Evolutionary conservation across 306 rosid species (phyloP).

Genomic region (Quercus suber): DNA sequence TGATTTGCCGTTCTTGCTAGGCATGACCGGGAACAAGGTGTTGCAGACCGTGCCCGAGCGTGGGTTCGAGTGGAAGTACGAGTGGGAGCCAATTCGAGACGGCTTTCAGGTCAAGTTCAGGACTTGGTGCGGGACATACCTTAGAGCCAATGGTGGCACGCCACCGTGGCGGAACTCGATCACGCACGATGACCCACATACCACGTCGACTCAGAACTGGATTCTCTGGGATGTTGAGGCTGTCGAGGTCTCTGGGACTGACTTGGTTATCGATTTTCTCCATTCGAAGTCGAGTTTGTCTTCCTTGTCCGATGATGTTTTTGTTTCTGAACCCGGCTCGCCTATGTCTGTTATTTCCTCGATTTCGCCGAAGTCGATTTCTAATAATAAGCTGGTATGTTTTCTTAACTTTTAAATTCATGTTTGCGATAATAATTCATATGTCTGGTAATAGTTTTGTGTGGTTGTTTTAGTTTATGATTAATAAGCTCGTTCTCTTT

Average conservation of each 20-base stretch:
- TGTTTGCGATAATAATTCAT: background rate
- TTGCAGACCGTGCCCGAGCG: slow-evolving; percentile 27
- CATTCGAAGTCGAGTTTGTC: slow-evolving; percentile 31
- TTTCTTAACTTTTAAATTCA: background rate
- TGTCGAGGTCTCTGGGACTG: slow-evolving; percentile 31
- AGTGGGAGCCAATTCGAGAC: slow-evolving; percentile 75
- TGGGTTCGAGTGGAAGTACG: slow-evolving; percentile 27
- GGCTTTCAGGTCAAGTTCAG: slow-evolving; percentile 69
- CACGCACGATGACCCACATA: slow-evolving; percentile 57
- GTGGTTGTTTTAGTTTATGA: background rate
- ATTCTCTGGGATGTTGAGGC: slow-evolving; percentile 64
- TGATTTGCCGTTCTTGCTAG: slow-evolving; percentile 44
- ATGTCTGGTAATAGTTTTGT: no score
- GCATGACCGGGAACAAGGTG: slow-evolving; percentile 62
- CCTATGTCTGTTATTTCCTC: slow-evolving; percentile 34
- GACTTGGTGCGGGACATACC: slow-evolving; percentile 67
- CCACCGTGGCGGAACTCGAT: slow-evolving; percentile 88
- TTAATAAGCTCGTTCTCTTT: no score
- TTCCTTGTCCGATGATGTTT: slow-evolving; percentile 43
- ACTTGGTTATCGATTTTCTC: slow-evolving; percentile 19
- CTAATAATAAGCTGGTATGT: slow-evolving; percentile 11
- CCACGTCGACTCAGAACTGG: slow-evolving; percentile 51
- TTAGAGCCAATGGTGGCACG: slow-evolving; percentile 74
- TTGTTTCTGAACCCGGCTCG: slow-evolving; percentile 37
- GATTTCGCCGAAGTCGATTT: slow-evolving; percentile 15